Percentiles rank a stretch among this genome's conserved stretches.
Evolutionary conservation across 345 rosid species (phyloP).

Genomic region (Eucalyptus microcorys): DNA sequence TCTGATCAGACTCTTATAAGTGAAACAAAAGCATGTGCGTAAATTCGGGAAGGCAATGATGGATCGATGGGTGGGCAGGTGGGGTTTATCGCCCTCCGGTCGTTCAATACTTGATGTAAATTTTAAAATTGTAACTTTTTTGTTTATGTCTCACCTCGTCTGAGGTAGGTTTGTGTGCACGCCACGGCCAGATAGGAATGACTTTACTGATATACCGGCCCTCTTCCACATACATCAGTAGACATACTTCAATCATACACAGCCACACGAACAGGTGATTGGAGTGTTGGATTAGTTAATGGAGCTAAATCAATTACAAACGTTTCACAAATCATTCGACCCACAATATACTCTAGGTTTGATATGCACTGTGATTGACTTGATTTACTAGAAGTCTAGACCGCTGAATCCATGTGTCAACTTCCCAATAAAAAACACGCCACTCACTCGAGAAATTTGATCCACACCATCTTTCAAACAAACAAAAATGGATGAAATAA

Average conservation of each 20-base stretch:
- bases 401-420: not conserved
- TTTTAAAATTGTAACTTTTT: not conserved
- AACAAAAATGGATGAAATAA: not conserved
- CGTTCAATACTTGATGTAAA: not conserved
- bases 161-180: not conserved
- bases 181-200: not conserved
- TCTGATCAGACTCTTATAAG: not conserved
- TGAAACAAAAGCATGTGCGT: not conserved
- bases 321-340: not conserved
- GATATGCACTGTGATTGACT: not conserved
- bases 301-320: not conserved
- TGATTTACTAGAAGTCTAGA: not conserved
- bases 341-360: not conserved
- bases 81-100: not conserved
- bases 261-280: not conserved
- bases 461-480: not conserved
- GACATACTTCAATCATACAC: not conserved
- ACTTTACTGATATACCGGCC: not conserved
- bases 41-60: not conserved
- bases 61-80: not conserved
- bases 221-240: not conserved
- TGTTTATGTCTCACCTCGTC: not conserved
- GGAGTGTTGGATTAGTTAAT: not conserved
- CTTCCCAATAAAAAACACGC: not conserved
- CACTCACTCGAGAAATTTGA: not conserved